These are phyloP conservation scores for Datisca glomerata DNA, from an alignment of 306 rosid genomes.

Conservation along the genomic window DNA sequence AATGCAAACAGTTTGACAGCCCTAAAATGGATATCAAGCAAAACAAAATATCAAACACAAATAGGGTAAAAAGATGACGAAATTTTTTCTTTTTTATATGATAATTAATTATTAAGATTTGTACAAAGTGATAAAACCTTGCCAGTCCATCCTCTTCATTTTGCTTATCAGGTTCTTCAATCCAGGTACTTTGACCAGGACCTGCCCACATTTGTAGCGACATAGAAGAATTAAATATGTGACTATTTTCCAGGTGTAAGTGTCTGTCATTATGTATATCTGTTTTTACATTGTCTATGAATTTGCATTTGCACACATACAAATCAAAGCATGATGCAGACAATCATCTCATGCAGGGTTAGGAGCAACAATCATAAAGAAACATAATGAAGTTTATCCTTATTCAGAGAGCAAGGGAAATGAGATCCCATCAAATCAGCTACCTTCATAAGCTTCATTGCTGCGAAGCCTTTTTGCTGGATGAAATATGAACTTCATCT, in stretches of 20 bases:
- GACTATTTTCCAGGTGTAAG: neutral
- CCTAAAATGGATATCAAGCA: conserved; percentile 33
- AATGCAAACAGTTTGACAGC: conserved; percentile 53
- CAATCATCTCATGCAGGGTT: neutral
- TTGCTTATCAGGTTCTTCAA: conserved; percentile 37
- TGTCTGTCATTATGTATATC: neutral
- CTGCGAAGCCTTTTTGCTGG: conserved; percentile 37
- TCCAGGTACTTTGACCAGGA: conserved; percentile 39
- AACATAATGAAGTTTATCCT: neutral
- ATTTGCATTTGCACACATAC: neutral
- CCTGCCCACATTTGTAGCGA: conserved; percentile 27
- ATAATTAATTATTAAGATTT: conserved; percentile 1
- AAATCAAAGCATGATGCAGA: neutral
- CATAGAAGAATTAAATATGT: conserved; percentile 1
- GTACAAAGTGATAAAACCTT: conserved; percentile 36
- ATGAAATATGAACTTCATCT: conserved; percentile 24
- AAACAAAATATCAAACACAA: conserved; percentile 14
- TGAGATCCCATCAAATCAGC: conserved; percentile 27
- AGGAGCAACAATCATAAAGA: neutral
- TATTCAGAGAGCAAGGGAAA: conserved; percentile 15
- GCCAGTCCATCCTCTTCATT: conserved; percentile 53
- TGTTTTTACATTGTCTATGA: neutral
- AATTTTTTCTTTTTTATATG: conserved; percentile 5
- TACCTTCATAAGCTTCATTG: conserved; percentile 27
- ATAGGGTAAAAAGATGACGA: neutral